Base-by-base conservation (phyloP, 441 rosid species). In the Adansonia madagascariensis region DNA sequence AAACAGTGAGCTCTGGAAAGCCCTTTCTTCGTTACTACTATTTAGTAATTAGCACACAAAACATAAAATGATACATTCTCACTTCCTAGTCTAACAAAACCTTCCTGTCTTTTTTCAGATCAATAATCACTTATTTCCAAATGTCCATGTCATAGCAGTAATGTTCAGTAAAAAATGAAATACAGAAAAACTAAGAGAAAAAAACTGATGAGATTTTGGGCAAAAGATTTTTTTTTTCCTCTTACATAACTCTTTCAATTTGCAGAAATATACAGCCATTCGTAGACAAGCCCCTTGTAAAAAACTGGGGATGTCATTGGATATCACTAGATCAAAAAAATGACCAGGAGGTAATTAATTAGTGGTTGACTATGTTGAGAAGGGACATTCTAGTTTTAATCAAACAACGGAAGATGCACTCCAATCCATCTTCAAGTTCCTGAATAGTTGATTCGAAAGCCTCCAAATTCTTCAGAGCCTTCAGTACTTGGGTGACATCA, bases 341-440 rank as follows among this genome's bases (percentile, higher is more conserved):
- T 2, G 20, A 8, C 15, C 3, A 6, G 7, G 4, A 1, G 31
- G 41, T 0, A 18, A 10, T 1, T 2, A 8, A 9, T 59, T 80
- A 82, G 52, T 76, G 75, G 73, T 71, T 81, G 46, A 86, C 56
- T 74, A 74, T 71, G 76, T 84, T 86, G 77, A 84, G 85, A 56
- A 86, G 81, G 24, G 84, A 74, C 8, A 84, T 82, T 78, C 82
- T 79, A 15, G 68, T 77, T 55, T 81, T 81, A 60, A 82, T 65
- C 12, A 78, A 12, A 47, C 9, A 10, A 75, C 87, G 71, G 43
- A 80, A 87, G 3, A 79, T 71, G 46, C 73, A 69, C 18, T 80
- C 83, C 66, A 80, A 11, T 15, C 70, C 83, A 41, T 78, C 83
- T 27, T 78, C 80, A 47, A 56, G 55, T 52, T 83, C 80, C 22